Base-by-base conservation (phyloP, 257 asterid genomes). In the Nicotiana tabacum region DNA sequence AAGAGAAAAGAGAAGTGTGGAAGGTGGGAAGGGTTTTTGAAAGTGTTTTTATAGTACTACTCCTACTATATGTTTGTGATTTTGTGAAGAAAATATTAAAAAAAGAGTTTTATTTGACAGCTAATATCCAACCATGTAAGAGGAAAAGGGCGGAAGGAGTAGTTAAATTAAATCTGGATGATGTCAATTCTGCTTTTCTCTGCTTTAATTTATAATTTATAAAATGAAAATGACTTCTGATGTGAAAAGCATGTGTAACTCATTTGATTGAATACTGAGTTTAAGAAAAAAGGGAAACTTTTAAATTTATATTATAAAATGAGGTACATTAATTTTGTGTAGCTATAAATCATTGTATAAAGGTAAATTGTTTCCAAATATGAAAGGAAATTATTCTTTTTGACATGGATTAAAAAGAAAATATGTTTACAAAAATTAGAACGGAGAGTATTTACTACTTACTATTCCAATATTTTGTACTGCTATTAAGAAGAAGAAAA, bases 51-150 rank as follows among this genome's bases (percentile, higher is more conserved):
- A 79, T 76, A 43, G 10, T 43, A 43, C 11, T 43, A 43, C 10
- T 6, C 2, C 2, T 33, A 33, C 6, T 39, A 84, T 68, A 51
- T 61, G 74, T 53, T 56, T 82, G 18, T 17, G 30, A 12, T 57
- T 60, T 70, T 32, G 46, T 13, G 37, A 78, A 33, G 60, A 30
- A 18, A 21, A 4, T 21, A 27, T 12, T 29, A 17, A 61, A 60
- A 27, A 58, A 9, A 29, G 15, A 56, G 43, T n/a, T 68, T 15
- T 66, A 76, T 37, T 85, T 88, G 90, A 85, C 90, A 88, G 90
- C 90, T 88, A 88, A 88, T 88, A 87, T 87, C 85, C 90, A 87
- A 77, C 90, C 83, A 83, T 67, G 80, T 55, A 74, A 17, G 33
- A 30, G 66, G 65, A 79, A 64, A 77, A 43, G 32, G 48, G 35